Conservation (phyloP, 805 yeast genomes). For the Yarrowia osloensis region DNA sequence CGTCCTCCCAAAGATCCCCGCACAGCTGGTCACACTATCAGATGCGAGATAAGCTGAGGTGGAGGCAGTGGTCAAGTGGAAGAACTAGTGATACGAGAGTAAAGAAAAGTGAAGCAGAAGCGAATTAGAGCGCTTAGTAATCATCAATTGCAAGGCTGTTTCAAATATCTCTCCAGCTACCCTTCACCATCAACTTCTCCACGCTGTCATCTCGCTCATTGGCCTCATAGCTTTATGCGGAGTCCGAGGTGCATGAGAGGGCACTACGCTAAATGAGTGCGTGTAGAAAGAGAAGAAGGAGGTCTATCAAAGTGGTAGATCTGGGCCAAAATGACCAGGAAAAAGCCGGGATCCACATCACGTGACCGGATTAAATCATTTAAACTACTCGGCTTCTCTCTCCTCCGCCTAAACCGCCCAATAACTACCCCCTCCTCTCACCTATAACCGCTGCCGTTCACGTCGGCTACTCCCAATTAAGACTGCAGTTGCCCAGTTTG, state of each 20-base stretch:
- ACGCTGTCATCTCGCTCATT: no score
- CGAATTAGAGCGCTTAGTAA: no score
- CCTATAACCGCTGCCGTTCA: neutral
- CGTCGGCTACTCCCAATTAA: slow-evolving; percentile 5
- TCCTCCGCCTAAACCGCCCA: no score
- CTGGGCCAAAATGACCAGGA: neutral
- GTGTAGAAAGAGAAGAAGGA: neutral
- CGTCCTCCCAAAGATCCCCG: no score
- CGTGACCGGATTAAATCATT: neutral
- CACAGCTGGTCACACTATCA: slow-evolving; percentile 9
- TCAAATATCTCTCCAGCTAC: no score
- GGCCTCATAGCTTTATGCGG: slow-evolving; percentile 15
- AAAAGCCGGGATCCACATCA: neutral
- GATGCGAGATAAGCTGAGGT: neutral
- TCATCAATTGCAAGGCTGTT: no score
- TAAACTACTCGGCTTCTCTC: no score
- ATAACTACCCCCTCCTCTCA: neutral
- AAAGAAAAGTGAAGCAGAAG: no score
- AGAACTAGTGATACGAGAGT: neutral
- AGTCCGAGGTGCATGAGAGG: slow-evolving; percentile 26
- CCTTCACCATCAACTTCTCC: no score
- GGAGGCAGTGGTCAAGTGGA: neutral
- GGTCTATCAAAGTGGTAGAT: neutral
- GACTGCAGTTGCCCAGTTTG: slow-evolving; percentile 25
- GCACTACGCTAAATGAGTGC: slow-evolving; percentile 15